Percentiles rank a stretch among this genome's conserved stretches.
Conservation (phyloP, 768 basidiomycete species). For the Amanita pallidorosea region DNA sequence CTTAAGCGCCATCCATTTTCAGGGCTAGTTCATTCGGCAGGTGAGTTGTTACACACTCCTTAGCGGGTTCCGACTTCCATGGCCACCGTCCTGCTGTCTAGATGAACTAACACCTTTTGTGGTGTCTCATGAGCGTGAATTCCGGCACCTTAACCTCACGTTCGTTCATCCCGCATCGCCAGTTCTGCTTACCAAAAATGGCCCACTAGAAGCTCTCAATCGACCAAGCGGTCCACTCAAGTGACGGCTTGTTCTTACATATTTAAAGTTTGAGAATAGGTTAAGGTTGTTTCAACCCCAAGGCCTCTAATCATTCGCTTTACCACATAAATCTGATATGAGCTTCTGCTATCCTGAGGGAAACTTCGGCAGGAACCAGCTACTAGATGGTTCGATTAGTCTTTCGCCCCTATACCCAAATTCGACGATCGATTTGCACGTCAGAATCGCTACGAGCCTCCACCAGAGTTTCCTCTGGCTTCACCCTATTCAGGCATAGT, state of each 20-base stretch:
- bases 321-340: constrained; percentile 55
- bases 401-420: constrained; percentile 95
- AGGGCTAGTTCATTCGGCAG: no score
- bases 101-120: no score
- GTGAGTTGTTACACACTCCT: no score
- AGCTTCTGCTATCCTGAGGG: constrained; percentile 53
- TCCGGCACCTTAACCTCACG: constrained; percentile 67
- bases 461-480: constrained; percentile 95
- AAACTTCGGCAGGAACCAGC: constrained; percentile 90
- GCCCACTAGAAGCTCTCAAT: constrained; percentile 76
- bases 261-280: constrained; percentile 78
- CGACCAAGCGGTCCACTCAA: constrained; percentile 69
- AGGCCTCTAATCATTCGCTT: constrained; percentile 90
- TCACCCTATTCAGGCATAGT: no score
- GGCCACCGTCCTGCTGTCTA: no score
- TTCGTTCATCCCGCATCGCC: constrained; percentile 64
- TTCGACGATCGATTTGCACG: constrained; percentile 94
- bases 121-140: no score
- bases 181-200: constrained; percentile 70
- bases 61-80: no score
- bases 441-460: constrained; percentile 94
- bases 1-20: no score
- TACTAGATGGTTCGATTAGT: constrained; percentile 93
- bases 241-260: no score
- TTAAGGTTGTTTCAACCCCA: constrained; percentile 84